Evolutionary conservation across 2,329 filamentous ascomycete genomes (phyloP).

Genomic region (Botrytis sinoallii): DNA sequence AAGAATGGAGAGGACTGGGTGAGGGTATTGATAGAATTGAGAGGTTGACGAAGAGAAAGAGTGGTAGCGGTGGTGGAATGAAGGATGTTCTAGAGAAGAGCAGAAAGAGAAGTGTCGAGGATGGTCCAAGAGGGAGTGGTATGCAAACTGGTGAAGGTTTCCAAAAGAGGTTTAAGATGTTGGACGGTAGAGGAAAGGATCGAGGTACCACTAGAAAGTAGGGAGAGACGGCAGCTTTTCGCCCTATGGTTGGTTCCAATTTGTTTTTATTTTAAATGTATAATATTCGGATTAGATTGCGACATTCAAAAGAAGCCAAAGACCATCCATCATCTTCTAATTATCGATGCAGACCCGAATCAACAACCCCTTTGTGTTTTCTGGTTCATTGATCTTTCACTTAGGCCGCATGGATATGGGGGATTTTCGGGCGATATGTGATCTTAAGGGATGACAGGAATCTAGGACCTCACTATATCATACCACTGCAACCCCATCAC

Average conservation of each 20-base stretch:
- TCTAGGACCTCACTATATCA: background rate
- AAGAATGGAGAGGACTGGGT: conserved; percentile 86
- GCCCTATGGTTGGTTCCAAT: background rate
- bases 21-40: conserved; percentile 86
- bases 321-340: background rate
- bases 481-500: too few species aligned
- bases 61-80: conserved; percentile 45
- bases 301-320: background rate
- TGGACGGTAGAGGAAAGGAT: conserved; percentile 43
- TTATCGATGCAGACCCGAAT: background rate
- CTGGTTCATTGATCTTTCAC: background rate
- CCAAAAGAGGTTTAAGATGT: conserved; percentile 62
- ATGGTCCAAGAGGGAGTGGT: conserved; percentile 66
- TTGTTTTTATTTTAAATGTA: background rate
- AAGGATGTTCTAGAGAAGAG: conserved; percentile 71
- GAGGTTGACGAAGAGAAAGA: conserved; percentile 70
- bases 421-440: background rate
- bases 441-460: background rate
- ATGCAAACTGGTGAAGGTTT: conserved; percentile 70
- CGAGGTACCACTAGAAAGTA: conserved; percentile 30
- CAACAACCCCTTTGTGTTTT: background rate
- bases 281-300: background rate
- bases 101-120: conserved; percentile 74
- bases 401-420: background rate
- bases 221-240: background rate